phyloP scores from a whole-genome alignment of 2,329 filamentous ascomycete species.

The Rutstroemia sp. region DNA sequence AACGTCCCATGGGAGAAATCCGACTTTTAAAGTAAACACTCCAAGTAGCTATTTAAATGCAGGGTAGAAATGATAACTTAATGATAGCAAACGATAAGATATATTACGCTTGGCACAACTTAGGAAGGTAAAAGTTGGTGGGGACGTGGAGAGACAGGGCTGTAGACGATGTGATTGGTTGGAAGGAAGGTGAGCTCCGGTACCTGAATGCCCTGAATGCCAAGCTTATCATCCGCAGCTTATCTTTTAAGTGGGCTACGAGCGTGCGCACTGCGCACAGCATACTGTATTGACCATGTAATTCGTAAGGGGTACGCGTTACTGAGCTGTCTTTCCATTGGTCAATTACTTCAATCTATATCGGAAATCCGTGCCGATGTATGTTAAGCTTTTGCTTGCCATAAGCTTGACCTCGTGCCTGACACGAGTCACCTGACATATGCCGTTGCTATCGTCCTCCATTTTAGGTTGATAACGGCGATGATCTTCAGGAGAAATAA shows the following conservation, averaged over 20 bases:
- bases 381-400: too few relatives aligned
- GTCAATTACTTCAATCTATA: too few relatives aligned
- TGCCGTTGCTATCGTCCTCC: too few relatives aligned
- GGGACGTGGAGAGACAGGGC: not conserved
- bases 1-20: not conserved
- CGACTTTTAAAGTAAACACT: not conserved
- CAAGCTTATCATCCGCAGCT: not conserved
- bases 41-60: not conserved
- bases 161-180: not conserved
- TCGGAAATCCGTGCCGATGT: too few relatives aligned
- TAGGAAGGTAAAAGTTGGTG: constrained; percentile 1
- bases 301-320: too few relatives aligned
- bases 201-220: constrained; percentile 1
- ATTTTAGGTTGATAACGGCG: too few relatives aligned
- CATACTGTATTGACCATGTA: not conserved
- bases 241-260: not conserved
- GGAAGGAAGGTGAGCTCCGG: not conserved
- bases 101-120: not conserved
- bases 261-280: too few relatives aligned
- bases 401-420: too few relatives aligned
- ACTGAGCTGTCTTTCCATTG: too few relatives aligned
- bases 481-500: too few relatives aligned
- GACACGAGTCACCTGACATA: too few relatives aligned
- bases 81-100: constrained; percentile 1
- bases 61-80: constrained; percentile 1